A percentile compares a stretch with the other conserved stretches of the same genome.
Evolutionary conservation across 139 green algal species (phyloP).

Genomic region (Nannochloris sp.): DNA sequence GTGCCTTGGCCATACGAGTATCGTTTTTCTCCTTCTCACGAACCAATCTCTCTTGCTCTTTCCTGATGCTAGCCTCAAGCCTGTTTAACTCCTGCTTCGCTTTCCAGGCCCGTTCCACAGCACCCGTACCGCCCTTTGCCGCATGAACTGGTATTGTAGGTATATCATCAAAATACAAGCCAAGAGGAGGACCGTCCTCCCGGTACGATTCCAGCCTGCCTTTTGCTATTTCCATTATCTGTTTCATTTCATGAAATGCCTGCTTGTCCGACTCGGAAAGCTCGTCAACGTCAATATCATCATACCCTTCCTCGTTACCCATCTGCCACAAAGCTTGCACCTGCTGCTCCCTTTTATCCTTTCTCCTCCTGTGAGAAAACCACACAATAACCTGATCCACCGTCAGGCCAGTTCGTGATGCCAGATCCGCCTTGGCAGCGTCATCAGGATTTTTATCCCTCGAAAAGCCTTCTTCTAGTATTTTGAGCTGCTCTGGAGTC

Average conservation of each 20-base stretch:
- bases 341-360: slow-evolving; percentile 28
- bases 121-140: neutral
- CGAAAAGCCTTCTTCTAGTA: slow-evolving; percentile 64
- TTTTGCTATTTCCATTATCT: slow-evolving; percentile 45
- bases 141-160: neutral
- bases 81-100: slow-evolving; percentile 16
- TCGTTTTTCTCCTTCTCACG: slow-evolving; percentile 24
- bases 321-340: neutral
- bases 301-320: neutral
- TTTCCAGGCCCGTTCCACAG: neutral
- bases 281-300: neutral
- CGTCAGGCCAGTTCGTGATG: slow-evolving; percentile 49
- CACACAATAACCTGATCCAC: slow-evolving; percentile 63
- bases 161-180: slow-evolving; percentile 44
- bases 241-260: slow-evolving; percentile 8
- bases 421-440: slow-evolving; percentile 45
- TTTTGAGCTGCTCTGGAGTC: slow-evolving; percentile 66
- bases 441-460: slow-evolving; percentile 46
- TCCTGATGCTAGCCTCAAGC: slow-evolving; percentile 12
- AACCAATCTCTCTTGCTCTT: slow-evolving; percentile 23
- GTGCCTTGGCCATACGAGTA: slow-evolving; percentile 20
- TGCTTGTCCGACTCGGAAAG: slow-evolving; percentile 6
- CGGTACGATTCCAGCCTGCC: slow-evolving; percentile 37
- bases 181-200: slow-evolving; percentile 59
- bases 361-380: slow-evolving; percentile 55